Percentiles rank a stretch among this genome's conserved stretches.
phyloP scores from a whole-genome alignment of 306 rosid genomes.

The Sicyos edulis region DNA sequence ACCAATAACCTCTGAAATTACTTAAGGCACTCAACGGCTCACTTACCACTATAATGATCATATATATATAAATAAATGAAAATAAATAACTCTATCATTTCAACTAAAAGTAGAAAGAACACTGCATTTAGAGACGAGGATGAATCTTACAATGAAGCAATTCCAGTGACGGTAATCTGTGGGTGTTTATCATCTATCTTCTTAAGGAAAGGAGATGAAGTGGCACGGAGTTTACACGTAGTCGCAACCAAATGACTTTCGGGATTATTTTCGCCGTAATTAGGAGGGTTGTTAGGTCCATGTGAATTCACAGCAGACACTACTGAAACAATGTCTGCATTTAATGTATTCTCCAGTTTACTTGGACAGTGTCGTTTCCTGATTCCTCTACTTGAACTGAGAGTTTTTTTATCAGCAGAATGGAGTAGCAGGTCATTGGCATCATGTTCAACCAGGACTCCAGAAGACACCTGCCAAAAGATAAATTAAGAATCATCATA shows the following conservation, averaged over 20 bases:
- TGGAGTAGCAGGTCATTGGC: slow-evolving; percentile 44
- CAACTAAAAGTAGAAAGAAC: neutral
- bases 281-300: slow-evolving; percentile 43
- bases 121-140: neutral
- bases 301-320: slow-evolving; percentile 35
- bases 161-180: slow-evolving; percentile 35
- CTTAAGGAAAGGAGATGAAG: slow-evolving; percentile 41
- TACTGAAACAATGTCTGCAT: slow-evolving; percentile 29
- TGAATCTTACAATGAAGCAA: slow-evolving; percentile 52
- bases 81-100: too few species aligned
- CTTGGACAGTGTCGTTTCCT: slow-evolving; percentile 32
- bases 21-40: too few species aligned
- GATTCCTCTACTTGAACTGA: slow-evolving; percentile 34
- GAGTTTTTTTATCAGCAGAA: slow-evolving; percentile 46
- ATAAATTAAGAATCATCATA: neutral
- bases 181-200: slow-evolving; percentile 31
- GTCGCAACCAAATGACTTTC: slow-evolving; percentile 39
- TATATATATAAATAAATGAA: too few species aligned
- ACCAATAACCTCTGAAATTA: too few species aligned
- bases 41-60: too few species aligned
- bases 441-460: slow-evolving; percentile 59
- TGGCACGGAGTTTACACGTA: slow-evolving; percentile 35
- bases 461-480: slow-evolving; percentile 37
- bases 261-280: slow-evolving; percentile 35
- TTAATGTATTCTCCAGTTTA: slow-evolving; percentile 29